Evolutionary conservation across 2,329 filamentous ascomycete genomes (phyloP).

Genomic region (Alternaria panax): DNA sequence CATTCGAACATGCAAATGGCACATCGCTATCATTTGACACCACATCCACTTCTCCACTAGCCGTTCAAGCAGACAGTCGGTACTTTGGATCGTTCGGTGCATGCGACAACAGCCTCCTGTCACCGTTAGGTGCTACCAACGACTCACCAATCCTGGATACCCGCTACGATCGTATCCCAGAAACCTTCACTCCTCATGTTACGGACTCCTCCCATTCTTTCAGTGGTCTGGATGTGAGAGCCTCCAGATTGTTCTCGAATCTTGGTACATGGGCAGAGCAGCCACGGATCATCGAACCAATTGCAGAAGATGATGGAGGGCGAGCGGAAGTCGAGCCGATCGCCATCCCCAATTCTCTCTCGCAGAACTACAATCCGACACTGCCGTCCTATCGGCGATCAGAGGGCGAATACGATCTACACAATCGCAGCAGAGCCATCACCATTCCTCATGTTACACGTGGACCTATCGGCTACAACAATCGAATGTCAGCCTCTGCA

Average conservation of each 20-base stretch:
- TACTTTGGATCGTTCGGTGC: slow-evolving; percentile 37
- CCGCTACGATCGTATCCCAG: slow-evolving; percentile 29
- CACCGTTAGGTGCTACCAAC: slow-evolving; percentile 21
- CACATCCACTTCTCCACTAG: slow-evolving; percentile 37
- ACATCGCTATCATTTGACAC: slow-evolving; percentile 39
- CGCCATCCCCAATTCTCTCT: slow-evolving; percentile 36
- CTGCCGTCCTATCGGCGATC: slow-evolving; percentile 20
- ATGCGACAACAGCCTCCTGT: slow-evolving; percentile 26
- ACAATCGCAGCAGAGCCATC: slow-evolving; percentile 34
- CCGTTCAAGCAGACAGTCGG: slow-evolving; percentile 23
- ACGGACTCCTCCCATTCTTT: slow-evolving; percentile 40
- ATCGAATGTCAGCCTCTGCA: slow-evolving; percentile 12
- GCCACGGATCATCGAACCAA: slow-evolving; percentile 38
- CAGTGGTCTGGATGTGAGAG: slow-evolving; percentile 37
- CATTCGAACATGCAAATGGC: slow-evolving; percentile 31
- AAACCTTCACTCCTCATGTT: slow-evolving; percentile 30
- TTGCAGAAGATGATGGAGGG: slow-evolving; percentile 35
- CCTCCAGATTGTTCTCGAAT: slow-evolving; percentile 40
- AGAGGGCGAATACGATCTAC: slow-evolving; percentile 15
- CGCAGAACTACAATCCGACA: slow-evolving; percentile 27
- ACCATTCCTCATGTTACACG: slow-evolving; percentile 37
- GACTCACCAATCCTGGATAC: slow-evolving; percentile 37
- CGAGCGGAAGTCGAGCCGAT: slow-evolving; percentile 33
- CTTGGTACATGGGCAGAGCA: slow-evolving; percentile 42
- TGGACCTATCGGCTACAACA: slow-evolving; percentile 21